Evolutionary conservation across 2,329 filamentous ascomycete genomes (phyloP).

Genomic region (Claviceps monticola): DNA sequence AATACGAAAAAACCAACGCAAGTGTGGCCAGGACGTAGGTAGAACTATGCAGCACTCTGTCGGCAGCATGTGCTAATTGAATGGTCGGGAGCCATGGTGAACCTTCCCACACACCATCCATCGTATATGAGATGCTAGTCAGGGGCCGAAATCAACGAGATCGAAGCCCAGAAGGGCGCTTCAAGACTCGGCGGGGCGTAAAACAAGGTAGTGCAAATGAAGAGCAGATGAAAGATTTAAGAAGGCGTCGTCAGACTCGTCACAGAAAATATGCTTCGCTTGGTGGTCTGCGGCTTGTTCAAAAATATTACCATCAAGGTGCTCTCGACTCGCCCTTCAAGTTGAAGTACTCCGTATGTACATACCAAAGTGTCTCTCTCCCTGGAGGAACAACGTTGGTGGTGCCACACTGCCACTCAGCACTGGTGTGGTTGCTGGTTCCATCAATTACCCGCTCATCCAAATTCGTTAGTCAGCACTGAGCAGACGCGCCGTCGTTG

Average conservation of each 20-base stretch:
- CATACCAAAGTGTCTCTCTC: background rate
- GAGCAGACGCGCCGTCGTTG: too few relatives aligned
- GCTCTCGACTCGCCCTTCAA: background rate
- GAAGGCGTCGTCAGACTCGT: background rate
- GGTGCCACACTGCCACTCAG: too few relatives aligned
- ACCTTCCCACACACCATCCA: constrained; percentile 15
- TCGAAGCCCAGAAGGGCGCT: background rate
- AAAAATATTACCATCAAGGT: background rate
- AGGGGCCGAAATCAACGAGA: background rate
- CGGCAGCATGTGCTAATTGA: constrained; percentile 9
- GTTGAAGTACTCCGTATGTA: background rate
- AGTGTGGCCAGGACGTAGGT: background rate
- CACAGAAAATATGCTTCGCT: background rate
- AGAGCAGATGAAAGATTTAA: background rate
- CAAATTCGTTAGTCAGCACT: too few relatives aligned
- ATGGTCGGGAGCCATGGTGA: constrained; percentile 11
- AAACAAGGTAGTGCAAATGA: background rate
- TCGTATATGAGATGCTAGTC: constrained; percentile 3
- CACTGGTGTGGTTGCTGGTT: too few relatives aligned
- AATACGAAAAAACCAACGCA: constrained; percentile 7
- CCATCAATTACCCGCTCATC: too few relatives aligned
- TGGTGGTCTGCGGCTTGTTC: background rate
- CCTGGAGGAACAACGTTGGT: too few relatives aligned
- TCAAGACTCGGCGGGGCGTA: background rate
- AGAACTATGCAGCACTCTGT: constrained; percentile 5